Evolutionary conservation across 306 rosid species (phyloP), one percentile per base, ranked within the genome.

Genomic region (Erythrophleum fordii): DNA sequence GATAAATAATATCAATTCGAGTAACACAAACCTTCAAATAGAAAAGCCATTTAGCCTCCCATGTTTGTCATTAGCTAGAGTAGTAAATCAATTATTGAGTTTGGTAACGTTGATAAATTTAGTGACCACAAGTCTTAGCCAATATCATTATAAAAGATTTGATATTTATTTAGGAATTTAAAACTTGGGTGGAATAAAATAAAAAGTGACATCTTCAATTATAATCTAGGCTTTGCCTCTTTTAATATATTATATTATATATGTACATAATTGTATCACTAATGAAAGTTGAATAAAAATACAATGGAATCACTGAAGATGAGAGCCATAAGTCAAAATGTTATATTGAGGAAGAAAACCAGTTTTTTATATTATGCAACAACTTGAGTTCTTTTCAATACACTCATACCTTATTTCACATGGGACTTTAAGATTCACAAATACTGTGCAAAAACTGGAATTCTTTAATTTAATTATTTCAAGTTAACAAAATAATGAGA

Each of bases 351-450:
- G 48, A 78, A 73, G 51, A 73, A 46, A 28, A 59, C 75, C 39
- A 22, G 69, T 41, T 79, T 75, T 69, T 48, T 75, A 69, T 60
- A 11, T 31, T 26, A 64, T 23, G 64, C 62, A 12, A 68, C 70
- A 76, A 73, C 44, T 62, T 25, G 53, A 22, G 76, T 80, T 82
- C 59, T 67, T 79, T 68, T 55, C 12, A 61, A 56, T 85, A 58
- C 25, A n/a, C n/a, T n/a, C n/a, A 84, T 70, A 77, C 85, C 77
- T 82, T 68, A 80, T 29, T 88, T 88, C 92, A 84, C 89, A 84
- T 92, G 94, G 94, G 89, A 85, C n/a, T n/a, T n/a, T n/a, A n/a
- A n/a, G n/a, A n/a, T n/a, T n/a, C n/a, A n/a, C n/a, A n/a, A n/a
- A n/a, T n/a, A n/a, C n/a, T n/a, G n/a, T n/a, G n/a, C n/a, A n/a